A percentile compares a stretch with the other conserved stretches of the same genome.
phyloP scores from a whole-genome alignment of 306 rosid genomes.

The Albizia julibrissin region DNA sequence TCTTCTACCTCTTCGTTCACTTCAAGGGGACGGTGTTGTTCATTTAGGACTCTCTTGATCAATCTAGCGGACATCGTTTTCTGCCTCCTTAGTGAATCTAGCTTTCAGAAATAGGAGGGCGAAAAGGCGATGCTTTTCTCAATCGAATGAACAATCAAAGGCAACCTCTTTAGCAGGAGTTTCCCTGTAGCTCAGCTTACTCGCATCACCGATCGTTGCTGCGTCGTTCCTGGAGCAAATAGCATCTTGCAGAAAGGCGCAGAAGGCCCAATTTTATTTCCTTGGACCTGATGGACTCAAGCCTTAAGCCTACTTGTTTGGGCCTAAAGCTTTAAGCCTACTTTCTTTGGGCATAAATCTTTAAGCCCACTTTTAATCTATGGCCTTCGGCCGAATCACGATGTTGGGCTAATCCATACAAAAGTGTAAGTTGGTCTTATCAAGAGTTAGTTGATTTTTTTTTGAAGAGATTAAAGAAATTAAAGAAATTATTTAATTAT shows the following conservation, averaged over 20 bases:
- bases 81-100: background rate
- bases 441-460: too few relatives aligned
- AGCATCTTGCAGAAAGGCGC: background rate
- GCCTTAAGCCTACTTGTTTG: background rate
- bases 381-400: too few relatives aligned
- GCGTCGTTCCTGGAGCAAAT: background rate
- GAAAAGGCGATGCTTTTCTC: background rate
- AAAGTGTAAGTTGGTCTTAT: too few relatives aligned
- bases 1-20: slow-evolving; percentile 46
- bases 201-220: background rate
- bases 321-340: background rate
- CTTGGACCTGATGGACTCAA: background rate
- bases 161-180: background rate
- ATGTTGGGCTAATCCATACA: too few relatives aligned
- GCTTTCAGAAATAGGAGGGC: background rate
- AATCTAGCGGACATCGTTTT: slow-evolving; percentile 76
- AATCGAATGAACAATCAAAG: background rate
- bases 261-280: background rate
- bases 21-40: slow-evolving; percentile 43
- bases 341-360: background rate
- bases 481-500: too few relatives aligned
- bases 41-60: slow-evolving; percentile 69
- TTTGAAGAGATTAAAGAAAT: too few relatives aligned
- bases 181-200: background rate
- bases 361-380: background rate